Evolutionary conservation across 257 asterid species (phyloP).

Genomic region (Solanum pennellii): DNA sequence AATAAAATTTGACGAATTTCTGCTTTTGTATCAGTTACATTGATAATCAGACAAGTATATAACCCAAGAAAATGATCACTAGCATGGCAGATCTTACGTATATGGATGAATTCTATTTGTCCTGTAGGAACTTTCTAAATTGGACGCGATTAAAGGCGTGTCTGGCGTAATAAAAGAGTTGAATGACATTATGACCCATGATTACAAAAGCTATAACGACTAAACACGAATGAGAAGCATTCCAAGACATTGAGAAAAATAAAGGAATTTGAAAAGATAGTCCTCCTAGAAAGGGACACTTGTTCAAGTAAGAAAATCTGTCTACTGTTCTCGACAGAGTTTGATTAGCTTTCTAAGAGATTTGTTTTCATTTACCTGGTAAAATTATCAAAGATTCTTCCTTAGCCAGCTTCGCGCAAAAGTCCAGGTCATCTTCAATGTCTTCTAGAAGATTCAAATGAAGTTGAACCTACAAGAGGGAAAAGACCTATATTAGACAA

Average conservation of each 20-base stretch:
- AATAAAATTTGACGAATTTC: background rate
- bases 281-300: background rate
- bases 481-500: background rate
- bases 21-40: background rate
- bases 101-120: background rate
- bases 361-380: slow-evolving; percentile 37
- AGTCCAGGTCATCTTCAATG: slow-evolving; percentile 57
- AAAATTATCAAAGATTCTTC: slow-evolving; percentile 51
- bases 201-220: background rate
- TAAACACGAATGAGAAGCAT: background rate
- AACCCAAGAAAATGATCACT: background rate
- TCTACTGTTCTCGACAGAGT: background rate
- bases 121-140: background rate
- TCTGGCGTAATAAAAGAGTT: background rate
- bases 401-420: slow-evolving; percentile 42
- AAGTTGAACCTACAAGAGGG: slow-evolving; percentile 42
- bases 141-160: background rate
- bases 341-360: background rate
- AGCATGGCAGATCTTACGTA: background rate
- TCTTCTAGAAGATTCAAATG: slow-evolving; percentile 38
- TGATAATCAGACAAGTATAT: background rate
- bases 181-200: background rate
- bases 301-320: background rate
- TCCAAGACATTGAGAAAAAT: background rate
- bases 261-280: background rate